phyloP scores from a whole-genome alignment of 2,329 filamentous ascomycete species.

The Venturia pyrina region DNA sequence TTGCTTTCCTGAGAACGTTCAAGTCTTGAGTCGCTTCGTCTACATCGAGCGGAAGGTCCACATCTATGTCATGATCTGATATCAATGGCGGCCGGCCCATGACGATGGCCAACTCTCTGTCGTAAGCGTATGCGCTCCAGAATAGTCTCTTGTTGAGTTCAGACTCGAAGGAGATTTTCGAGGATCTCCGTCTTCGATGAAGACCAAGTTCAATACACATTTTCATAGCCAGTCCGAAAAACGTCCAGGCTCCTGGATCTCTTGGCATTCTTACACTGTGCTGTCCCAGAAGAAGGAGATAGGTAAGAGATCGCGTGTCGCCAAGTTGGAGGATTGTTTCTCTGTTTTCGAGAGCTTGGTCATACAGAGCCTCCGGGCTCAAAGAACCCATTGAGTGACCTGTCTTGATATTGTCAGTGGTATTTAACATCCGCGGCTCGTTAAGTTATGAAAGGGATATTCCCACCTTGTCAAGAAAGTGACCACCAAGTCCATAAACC shows the following conservation, averaged over 20 bases:
- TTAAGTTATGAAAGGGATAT: neutral
- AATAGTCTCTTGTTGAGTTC: neutral
- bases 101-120: neutral
- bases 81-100: neutral
- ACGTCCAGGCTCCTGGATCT: neutral
- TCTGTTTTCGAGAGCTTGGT: no score
- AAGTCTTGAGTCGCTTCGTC: neutral
- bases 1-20: neutral
- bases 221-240: conserved; percentile 1
- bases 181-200: neutral
- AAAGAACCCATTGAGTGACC: neutral
- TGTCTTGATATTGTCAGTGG: neutral
- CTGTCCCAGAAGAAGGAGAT: neutral
- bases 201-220: conserved; percentile 1
- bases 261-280: neutral
- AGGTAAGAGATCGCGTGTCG: neutral
- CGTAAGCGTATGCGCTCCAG: neutral
- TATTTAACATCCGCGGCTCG: neutral
- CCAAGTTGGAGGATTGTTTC: no score
- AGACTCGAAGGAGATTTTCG: neutral
- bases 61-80: neutral
- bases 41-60: neutral
- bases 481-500: neutral
- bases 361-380: no score
- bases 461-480: conserved; percentile 1